Conservation (phyloP, 176 grass and related monocot genomes). For the Musa acuminata region DNA sequence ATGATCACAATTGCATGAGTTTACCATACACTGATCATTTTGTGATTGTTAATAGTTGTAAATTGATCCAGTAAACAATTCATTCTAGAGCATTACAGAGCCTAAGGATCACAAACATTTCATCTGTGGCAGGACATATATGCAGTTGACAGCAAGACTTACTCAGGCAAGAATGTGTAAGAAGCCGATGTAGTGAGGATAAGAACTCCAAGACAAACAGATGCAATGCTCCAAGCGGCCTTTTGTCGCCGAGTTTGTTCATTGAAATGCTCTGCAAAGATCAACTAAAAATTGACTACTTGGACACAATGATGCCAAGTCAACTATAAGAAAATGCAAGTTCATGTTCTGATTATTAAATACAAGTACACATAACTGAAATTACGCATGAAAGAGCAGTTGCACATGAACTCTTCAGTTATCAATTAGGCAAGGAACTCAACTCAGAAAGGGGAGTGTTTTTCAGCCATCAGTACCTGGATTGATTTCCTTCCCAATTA, state of each 20-base stretch:
- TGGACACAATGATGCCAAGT: background rate
- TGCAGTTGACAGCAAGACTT: constrained; percentile 24
- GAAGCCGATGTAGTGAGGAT: constrained; percentile 43
- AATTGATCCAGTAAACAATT: background rate
- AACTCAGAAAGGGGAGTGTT: background rate
- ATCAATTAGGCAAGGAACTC: too few species aligned
- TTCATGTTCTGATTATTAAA: background rate
- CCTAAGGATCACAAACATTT: background rate
- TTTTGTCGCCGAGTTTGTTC: constrained; percentile 39
- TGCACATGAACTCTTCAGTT: background rate
- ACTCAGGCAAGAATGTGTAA: constrained; percentile 47
- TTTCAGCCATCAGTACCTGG: background rate
- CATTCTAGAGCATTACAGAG: background rate
- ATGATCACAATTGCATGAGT: background rate
- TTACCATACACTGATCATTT: background rate
- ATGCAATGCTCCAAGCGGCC: constrained; percentile 41
- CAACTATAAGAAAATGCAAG: background rate
- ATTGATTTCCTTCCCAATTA: constrained; percentile 38
- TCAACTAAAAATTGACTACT: background rate
- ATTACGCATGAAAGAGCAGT: background rate
- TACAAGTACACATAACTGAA: background rate
- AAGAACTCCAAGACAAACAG: constrained; percentile 42
- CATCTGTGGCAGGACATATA: background rate
- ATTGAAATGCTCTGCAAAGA: constrained; percentile 17
- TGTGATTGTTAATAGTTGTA: background rate